Percentiles rank a stretch among this genome's conserved stretches.
Conservation (phyloP, 345 rosid genomes). For the Lepidium aucheri region DNA sequence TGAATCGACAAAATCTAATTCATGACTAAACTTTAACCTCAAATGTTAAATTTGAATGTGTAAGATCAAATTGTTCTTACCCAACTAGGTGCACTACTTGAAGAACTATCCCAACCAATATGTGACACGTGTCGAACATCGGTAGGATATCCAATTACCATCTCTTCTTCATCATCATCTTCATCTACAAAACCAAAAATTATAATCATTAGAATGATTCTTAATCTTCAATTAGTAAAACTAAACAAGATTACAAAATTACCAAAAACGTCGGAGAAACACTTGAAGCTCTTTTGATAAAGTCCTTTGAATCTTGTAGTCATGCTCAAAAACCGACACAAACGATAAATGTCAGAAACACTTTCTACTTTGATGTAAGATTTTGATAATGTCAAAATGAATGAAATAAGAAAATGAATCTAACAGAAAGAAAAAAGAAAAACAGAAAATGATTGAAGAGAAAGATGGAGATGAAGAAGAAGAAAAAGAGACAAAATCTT, state of each 20-base stretch:
- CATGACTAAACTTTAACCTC: no score
- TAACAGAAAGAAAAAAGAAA: no score
- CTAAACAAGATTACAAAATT: background rate
- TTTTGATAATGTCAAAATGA: background rate
- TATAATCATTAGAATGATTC: background rate
- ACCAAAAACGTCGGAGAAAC: conserved; percentile 75
- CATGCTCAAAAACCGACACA: conserved; percentile 34
- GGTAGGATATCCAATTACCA: conserved; percentile 92
- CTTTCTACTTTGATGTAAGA: background rate
- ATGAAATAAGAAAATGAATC: background rate
- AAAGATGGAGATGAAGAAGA: conserved; percentile 1
- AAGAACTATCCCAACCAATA: conserved; percentile 81
- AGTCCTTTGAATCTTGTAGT: conserved; percentile 75
- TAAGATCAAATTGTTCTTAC: conserved; percentile 28
- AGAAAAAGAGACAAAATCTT: conserved; percentile 19
- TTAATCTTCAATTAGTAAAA: background rate
- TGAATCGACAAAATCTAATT: no score
- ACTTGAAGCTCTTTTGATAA: conserved; percentile 71
- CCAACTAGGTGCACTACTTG: conserved; percentile 81
- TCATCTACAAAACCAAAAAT: conserved; percentile 1
- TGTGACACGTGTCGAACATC: conserved; percentile 95
- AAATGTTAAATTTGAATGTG: no score
- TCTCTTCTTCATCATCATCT: conserved; percentile 57
- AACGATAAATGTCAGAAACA: background rate
- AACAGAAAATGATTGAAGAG: background rate